Evolutionary conservation across 1,284 basidiomycete species (phyloP).

Genomic region (Mycena sp.): DNA sequence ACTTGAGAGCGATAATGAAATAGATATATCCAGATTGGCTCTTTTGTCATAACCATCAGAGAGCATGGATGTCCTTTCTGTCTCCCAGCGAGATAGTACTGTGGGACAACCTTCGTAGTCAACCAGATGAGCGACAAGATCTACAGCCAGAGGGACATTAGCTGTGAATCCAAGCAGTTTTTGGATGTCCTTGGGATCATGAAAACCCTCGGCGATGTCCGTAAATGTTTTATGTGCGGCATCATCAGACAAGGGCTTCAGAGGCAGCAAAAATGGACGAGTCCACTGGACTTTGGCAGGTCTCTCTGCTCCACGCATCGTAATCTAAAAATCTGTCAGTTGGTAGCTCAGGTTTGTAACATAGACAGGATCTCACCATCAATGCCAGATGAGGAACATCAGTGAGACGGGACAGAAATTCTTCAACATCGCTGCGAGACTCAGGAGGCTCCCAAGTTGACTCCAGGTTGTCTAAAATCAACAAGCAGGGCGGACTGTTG

Average conservation of each 20-base stretch:
- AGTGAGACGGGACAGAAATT: not conserved
- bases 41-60: not conserved
- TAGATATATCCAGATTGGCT: slow-evolving; percentile 5
- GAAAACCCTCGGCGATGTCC: not conserved
- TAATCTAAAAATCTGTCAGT: not conserved
- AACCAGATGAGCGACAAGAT: not conserved
- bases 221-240: not conserved
- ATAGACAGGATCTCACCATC: not conserved
- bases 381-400: not conserved
- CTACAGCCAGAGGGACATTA: not conserved
- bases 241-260: not conserved
- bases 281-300: slow-evolving; percentile 1
- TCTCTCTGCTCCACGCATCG: slow-evolving; percentile 4
- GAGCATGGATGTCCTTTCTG: not conserved
- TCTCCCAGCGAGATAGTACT: not conserved
- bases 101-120: not conserved
- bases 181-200: not conserved
- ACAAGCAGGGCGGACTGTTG: not conserved
- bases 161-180: not conserved
- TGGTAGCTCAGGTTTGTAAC: not conserved
- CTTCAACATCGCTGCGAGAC: not conserved
- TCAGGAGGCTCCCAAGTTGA: not conserved
- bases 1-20: slow-evolving; percentile 1
- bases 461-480: slow-evolving; percentile 4
- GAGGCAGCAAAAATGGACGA: not conserved